Evolutionary conservation across 225 moss, liverwort and hornwort genomes (phyloP).

Genomic region (Rhytidiadelphus loreus): DNA sequence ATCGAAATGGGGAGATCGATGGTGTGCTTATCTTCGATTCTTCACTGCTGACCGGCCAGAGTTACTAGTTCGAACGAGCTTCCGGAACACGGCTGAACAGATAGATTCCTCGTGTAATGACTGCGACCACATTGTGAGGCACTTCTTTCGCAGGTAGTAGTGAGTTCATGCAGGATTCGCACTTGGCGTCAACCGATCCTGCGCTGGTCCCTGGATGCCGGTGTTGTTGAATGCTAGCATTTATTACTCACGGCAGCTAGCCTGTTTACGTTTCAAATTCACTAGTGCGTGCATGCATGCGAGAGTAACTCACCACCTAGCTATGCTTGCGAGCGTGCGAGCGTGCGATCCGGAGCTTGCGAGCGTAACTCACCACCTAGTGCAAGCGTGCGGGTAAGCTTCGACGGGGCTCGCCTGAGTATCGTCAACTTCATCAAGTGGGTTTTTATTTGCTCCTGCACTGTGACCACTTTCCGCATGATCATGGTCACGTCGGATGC

Average conservation of each 20-base stretch:
- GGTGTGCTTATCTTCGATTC: not conserved
- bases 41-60: not conserved
- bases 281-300: not conserved
- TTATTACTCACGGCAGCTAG: not conserved
- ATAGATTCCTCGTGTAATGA: not conserved
- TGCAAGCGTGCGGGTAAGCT: not conserved
- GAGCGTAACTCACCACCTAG: not conserved
- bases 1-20: not conserved
- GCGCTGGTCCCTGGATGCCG: slow-evolving; percentile 4
- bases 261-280: not conserved
- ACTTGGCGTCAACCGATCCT: slow-evolving; percentile 1
- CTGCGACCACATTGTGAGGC: not conserved
- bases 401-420: too few species aligned
- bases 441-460: not conserved
- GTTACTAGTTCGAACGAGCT: not conserved
- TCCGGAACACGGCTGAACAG: not conserved
- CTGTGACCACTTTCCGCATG: not conserved
- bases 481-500: slow-evolving; percentile 28
- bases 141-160: not conserved
- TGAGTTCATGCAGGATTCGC: not conserved
- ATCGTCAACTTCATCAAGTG: not conserved
- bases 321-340: not conserved
- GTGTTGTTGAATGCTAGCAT: not conserved
- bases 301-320: not conserved
- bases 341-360: not conserved